Evolutionary conservation across 2,329 filamentous ascomycete species (phyloP).

Genomic region (Blastomyces silverae): DNA sequence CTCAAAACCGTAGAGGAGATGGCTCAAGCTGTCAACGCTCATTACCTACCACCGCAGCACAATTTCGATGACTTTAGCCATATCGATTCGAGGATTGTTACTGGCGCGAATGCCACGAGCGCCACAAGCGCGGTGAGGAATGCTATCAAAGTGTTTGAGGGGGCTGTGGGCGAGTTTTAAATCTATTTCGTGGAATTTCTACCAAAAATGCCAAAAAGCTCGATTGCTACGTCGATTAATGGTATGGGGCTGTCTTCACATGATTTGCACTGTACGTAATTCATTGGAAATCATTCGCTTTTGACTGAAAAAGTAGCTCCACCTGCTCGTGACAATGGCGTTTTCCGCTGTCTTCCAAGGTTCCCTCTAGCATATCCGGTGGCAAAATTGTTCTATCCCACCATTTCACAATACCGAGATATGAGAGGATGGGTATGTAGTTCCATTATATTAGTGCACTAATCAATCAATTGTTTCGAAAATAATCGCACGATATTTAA

Average conservation of each 20-base stretch:
- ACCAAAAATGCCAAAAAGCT: constrained; percentile 6
- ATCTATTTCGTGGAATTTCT: background rate
- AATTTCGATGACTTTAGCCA: constrained; percentile 21
- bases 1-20: constrained; percentile 21
- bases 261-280: constrained; percentile 4
- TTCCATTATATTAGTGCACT: background rate
- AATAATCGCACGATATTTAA: background rate
- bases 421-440: background rate
- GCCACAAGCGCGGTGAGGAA: constrained; percentile 36
- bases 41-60: constrained; percentile 17
- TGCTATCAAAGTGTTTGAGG: constrained; percentile 36
- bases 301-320: background rate
- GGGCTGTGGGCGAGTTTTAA: constrained; percentile 18
- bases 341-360: background rate
- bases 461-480: background rate
- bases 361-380: background rate
- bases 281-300: background rate
- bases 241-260: background rate
- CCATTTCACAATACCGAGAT: background rate
- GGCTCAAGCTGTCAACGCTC: constrained; percentile 14
- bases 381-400: background rate
- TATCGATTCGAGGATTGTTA: constrained; percentile 31
- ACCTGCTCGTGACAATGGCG: background rate
- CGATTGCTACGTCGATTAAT: background rate
- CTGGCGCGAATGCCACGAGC: constrained; percentile 41